Base-by-base conservation (phyloP, 2,329 filamentous ascomycete genomes). In the Beauveria sp. region DNA sequence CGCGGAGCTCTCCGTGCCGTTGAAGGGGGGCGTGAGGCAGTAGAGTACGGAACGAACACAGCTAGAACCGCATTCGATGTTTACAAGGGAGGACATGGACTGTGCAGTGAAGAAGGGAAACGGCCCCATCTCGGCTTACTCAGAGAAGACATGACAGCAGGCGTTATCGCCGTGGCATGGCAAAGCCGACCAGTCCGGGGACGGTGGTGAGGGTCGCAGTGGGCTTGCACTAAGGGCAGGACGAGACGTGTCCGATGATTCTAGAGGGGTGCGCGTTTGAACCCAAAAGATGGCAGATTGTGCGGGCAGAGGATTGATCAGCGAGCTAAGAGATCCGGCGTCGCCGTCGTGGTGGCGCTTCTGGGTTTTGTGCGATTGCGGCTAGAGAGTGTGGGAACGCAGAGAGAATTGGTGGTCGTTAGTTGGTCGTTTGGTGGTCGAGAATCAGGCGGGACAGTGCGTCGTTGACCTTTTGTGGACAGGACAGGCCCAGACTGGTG, bases 91-190 rank as follows among this genome's bases (percentile, higher is more conserved):
- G 16, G 50, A 26, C n/a, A 41, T 53, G 43, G 43, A 48, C 30
- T 57, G 40, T 51, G 44, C 30, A 55, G 34, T 44, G 54, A 37
- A 41, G 47, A 22, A 56, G 34, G 22, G 52, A 41, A 48, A 60
- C 41, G 43, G 50, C 30, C 40, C 51, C 22, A 48, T 48, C 16
- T 44, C 6, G 20, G 53, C 64, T 61, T 64, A 65, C 64, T 64
- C 53, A 65, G 60, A 53, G 64, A 64, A 58, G 61, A 60, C 64
- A 65, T 65, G 50, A 54, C 41, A 40, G 26, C 18, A 20, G 48
- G 40, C 28, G 48, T 43, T 63, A 46, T 54, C 47, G 30, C 34
- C 14, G 57, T 20, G 40, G 57, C 50, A 56, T 59, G 40, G 46
- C 61, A 37, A 24, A 46, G 59, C 52, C 52, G 59, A 61, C 52